A percentile compares a stretch with the other conserved stretches of the same genome.
phyloP scores from a whole-genome alignment of 2,329 filamentous ascomycete species.

The Phyllosticta ampelicida region DNA sequence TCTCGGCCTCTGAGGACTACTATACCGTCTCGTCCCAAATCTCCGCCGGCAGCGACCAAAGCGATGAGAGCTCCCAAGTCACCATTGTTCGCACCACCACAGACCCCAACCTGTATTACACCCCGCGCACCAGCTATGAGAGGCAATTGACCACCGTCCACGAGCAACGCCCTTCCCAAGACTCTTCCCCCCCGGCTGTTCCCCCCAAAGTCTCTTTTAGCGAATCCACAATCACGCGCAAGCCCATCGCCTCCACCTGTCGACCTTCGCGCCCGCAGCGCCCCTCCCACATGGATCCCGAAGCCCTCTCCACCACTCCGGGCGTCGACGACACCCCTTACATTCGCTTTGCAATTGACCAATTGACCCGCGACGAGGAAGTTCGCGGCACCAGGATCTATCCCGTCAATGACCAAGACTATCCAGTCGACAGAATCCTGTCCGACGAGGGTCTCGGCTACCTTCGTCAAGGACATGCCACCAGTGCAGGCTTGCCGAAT shows the following conservation, averaged over 20 bases:
- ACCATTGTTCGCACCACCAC: constrained; percentile 20
- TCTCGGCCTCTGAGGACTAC: constrained; percentile 41
- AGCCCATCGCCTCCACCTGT: not conserved
- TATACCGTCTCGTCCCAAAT: constrained; percentile 33
- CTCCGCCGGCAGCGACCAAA: constrained; percentile 27
- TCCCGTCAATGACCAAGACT: constrained; percentile 29
- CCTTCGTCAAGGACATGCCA: not conserved
- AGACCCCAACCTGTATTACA: constrained; percentile 24
- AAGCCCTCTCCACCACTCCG: constrained; percentile 38
- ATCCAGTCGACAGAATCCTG: constrained; percentile 41
- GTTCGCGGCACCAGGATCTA: constrained; percentile 45
- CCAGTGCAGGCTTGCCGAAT: not conserved
- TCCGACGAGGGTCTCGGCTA: constrained; percentile 20
- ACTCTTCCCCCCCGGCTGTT: not conserved
- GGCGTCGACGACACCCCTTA: constrained; percentile 78
- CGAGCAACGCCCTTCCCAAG: constrained; percentile 3
- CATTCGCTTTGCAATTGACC: constrained; percentile 81
- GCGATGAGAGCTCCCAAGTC: constrained; percentile 22
- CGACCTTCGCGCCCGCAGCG: constrained; percentile 1
- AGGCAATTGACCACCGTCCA: constrained; percentile 13
- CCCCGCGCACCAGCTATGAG: constrained; percentile 28
- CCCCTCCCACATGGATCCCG: constrained; percentile 17
- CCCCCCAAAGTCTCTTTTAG: constrained; percentile 22
- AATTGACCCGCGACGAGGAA: constrained; percentile 66
- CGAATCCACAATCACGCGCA: constrained; percentile 12